Evolutionary conservation across 768 basidiomycete genomes (phyloP).

Genomic region (Lactarius psammicola): DNA sequence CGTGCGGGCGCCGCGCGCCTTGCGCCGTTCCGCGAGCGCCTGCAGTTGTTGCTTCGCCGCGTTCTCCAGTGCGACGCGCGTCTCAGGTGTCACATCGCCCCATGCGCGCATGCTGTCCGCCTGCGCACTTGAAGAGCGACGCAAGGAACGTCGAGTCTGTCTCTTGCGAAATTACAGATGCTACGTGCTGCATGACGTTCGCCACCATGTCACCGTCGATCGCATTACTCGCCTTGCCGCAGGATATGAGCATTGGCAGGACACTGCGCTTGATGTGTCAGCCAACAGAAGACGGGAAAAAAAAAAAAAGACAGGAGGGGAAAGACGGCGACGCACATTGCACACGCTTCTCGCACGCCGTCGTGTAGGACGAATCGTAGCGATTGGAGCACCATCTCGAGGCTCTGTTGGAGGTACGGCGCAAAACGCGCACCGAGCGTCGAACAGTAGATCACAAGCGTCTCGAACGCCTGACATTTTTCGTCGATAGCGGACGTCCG

Average conservation of each 20-base stretch:
- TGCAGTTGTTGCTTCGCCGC: constrained; percentile 73
- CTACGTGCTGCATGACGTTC: constrained; percentile 61
- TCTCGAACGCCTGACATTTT: constrained; percentile 85
- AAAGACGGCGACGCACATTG: constrained; percentile 54
- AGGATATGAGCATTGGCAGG: constrained; percentile 65
- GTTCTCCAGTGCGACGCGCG: constrained; percentile 56
- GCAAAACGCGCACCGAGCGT: constrained; percentile 64
- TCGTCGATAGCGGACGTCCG: constrained; percentile 81
- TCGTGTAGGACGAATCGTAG: constrained; percentile 81
- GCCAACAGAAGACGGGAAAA: background rate
- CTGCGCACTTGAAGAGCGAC: constrained; percentile 71
- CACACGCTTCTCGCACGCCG: constrained; percentile 75
- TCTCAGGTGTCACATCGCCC: constrained; percentile 52
- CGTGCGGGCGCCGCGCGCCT: constrained; percentile 46
- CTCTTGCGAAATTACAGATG: constrained; percentile 61
- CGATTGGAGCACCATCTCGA: constrained; percentile 70
- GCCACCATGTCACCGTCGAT: constrained; percentile 49
- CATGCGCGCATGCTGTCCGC: constrained; percentile 59
- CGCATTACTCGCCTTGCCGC: constrained; percentile 57
- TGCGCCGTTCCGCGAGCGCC: constrained; percentile 63
- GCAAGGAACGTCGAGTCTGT: constrained; percentile 74
- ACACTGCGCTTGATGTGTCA: constrained; percentile 45
- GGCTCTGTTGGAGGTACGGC: constrained; percentile 66
- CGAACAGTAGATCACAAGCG: constrained; percentile 77
- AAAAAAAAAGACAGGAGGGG: background rate